phyloP scores from a whole-genome alignment of 2,329 filamentous ascomycete genomes.

The Paraphaeosphaeria sporulosa region DNA sequence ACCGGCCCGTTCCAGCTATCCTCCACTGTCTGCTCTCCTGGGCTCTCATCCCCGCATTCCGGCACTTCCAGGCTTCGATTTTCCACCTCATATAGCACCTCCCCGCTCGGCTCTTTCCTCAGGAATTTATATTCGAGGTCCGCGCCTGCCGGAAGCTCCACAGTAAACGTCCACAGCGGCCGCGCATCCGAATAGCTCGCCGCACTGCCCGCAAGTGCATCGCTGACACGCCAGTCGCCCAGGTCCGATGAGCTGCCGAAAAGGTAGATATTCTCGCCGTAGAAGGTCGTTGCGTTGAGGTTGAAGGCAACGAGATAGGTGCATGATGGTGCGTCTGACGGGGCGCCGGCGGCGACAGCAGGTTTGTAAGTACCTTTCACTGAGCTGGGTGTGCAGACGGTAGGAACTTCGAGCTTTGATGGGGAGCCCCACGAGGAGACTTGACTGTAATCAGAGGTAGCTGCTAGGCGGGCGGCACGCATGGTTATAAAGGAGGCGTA shows the following conservation, averaged over 20 bases:
- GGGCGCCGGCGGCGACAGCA: constrained; percentile 26
- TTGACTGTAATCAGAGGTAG: constrained; percentile 44
- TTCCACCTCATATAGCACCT: constrained; percentile 51
- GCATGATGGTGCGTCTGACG: constrained; percentile 19
- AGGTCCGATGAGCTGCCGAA: constrained; percentile 51
- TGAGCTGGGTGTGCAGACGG: constrained; percentile 55
- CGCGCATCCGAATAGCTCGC: constrained; percentile 49
- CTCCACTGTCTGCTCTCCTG: constrained; percentile 9
- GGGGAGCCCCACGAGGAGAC: constrained; percentile 65
- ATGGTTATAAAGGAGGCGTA: constrained; percentile 73
- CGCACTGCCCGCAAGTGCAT: constrained; percentile 48
- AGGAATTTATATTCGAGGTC: constrained; percentile 52
- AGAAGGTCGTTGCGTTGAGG: constrained; percentile 57
- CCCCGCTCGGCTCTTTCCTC: constrained; percentile 52
- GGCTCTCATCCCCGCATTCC: constrained; percentile 12
- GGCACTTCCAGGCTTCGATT: constrained; percentile 53
- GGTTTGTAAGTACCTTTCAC: constrained; percentile 22
- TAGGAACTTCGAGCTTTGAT: constrained; percentile 56
- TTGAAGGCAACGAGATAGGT: constrained; percentile 50
- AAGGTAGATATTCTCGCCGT: constrained; percentile 56
- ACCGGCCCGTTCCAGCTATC: constrained; percentile 11
- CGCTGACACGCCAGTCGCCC: constrained; percentile 49
- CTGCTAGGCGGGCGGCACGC: constrained; percentile 64
- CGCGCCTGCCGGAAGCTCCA: constrained; percentile 49
- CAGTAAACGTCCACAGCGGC: constrained; percentile 52